Evolutionary conservation across 2,329 filamentous ascomycete species (phyloP), one percentile per base, ranked within the genome.

Genomic region (Kalmusia sp.): DNA sequence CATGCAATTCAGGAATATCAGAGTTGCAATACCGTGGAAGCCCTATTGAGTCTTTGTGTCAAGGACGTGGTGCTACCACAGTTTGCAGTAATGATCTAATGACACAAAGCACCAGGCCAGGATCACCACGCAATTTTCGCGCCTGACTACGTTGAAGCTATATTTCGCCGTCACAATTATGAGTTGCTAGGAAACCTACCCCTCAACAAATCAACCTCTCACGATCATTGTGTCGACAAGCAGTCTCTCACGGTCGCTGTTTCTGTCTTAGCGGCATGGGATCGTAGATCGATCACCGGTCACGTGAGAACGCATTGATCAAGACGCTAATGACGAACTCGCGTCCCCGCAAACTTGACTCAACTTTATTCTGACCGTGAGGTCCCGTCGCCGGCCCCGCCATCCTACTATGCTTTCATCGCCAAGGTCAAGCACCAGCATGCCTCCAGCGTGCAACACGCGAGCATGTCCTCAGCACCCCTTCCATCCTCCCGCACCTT

Each of bases 401-500:
- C 51, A 54, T 55, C 54, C 59, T 47, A 28, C 50, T 49, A 51
- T 12, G n/a, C n/a, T 35, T 33, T 28, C 30, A 30, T 37, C 31
- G 6, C 33, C 44, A 30, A 47, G 28, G 12, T 27, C 27, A 19
- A 19, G 28, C 19, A 8, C 8, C 40, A 31, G 39, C 25, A n/a
- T 47, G 44, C 46, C 54, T 39, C 41, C 50, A 57, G 52, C 25
- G 8, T 11, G 21, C 40, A 35, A 53, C 1, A 63, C 63, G 22
- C 55, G 49, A 45, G 35, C 28, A 56, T 61, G 54, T 15, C 57
- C 1, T 25, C 44, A 22, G 6, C 37, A 22, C 37, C 30, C n/a
- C 51, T 64, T 9, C 63, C 67, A 14, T 49, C 64, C 6, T 58
- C 64, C 39, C 71, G 69, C 47, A 47, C 51, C 44, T 72, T 75